Evolutionary conservation across 2,329 filamentous ascomycete species (phyloP).

Genomic region (Ophiostoma ulmi): DNA sequence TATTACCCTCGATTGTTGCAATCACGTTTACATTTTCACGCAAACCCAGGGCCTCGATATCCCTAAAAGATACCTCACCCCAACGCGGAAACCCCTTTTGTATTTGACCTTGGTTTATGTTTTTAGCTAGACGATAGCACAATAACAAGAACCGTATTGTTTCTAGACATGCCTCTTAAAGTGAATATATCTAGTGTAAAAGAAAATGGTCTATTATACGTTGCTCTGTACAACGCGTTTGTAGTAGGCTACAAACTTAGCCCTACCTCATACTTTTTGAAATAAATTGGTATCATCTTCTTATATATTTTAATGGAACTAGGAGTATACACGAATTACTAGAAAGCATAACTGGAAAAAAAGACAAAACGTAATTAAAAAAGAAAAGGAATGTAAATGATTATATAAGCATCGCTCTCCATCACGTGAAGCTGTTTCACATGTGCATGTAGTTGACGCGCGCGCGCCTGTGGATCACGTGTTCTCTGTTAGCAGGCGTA

Average conservation of each 20-base stretch:
- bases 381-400: background rate
- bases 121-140: background rate
- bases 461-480: background rate
- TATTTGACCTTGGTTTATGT: background rate
- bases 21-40: background rate
- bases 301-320: no score
- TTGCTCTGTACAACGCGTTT: no score
- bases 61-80: background rate
- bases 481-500: background rate
- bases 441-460: background rate
- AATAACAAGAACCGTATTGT: background rate
- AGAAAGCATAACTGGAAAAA: background rate
- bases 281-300: no score
- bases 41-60: background rate
- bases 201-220: no score
- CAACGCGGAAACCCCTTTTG: background rate
- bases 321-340: background rate
- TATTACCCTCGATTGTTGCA: background rate
- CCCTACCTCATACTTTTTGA: no score
- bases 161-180: background rate
- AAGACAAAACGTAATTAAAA: background rate
- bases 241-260: no score
- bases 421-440: background rate
- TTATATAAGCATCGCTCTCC: background rate
- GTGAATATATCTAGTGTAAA: no score